phyloP scores from a whole-genome alignment of 192 early-diverging fungal genomes.

The Coemansia guatemalensis region DNA sequence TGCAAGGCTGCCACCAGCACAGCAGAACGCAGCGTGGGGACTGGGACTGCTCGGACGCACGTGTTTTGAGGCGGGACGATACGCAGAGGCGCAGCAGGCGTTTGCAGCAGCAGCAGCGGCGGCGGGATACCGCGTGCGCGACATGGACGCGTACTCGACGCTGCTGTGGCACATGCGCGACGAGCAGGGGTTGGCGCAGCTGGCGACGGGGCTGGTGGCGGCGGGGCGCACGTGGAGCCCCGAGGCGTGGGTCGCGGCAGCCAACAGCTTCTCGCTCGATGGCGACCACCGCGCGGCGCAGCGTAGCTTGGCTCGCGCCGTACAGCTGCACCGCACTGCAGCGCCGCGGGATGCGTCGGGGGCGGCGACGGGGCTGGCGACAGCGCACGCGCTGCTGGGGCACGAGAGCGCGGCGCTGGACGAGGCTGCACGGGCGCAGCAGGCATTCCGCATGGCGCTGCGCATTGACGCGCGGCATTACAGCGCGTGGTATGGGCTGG shows the following conservation, averaged over 20 bases:
- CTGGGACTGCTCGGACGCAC: slow-evolving; percentile 53
- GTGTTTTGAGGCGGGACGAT: slow-evolving; percentile 57
- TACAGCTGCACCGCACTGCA: slow-evolving; percentile 55
- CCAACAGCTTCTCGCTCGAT: slow-evolving; percentile 72
- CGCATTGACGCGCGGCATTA: slow-evolving; percentile 75
- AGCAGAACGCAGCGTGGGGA: slow-evolving; percentile 43
- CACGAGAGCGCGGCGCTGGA: slow-evolving; percentile 78
- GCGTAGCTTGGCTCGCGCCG: slow-evolving; percentile 73
- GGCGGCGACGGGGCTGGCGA: slow-evolving; percentile 46
- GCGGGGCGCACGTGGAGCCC: slow-evolving; percentile 64
- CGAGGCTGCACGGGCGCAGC: slow-evolving; percentile 72
- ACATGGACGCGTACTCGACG: slow-evolving; percentile 86
- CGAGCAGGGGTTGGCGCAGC: slow-evolving; percentile 66
- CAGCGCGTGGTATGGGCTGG: slow-evolving; percentile 87
- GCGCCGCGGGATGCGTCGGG: slow-evolving; percentile 28
- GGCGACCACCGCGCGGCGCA: slow-evolving; percentile 75
- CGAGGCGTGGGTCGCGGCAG: slow-evolving; percentile 79
- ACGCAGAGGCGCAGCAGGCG: slow-evolving; percentile 58
- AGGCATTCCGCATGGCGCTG: slow-evolving; percentile 70
- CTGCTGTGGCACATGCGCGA: slow-evolving; percentile 82
- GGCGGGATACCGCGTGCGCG: slow-evolving; percentile 70
- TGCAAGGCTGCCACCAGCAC: slow-evolving; percentile 22
- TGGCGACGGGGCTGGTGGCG: slow-evolving; percentile 75
- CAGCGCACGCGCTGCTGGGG: slow-evolving; percentile 82
- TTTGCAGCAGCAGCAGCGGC: slow-evolving; percentile 57